Evolutionary conservation across 192 early-diverging fungal genomes (phyloP), one percentile per base, ranked within the genome.

Genomic region (Podila verticillata): DNA sequence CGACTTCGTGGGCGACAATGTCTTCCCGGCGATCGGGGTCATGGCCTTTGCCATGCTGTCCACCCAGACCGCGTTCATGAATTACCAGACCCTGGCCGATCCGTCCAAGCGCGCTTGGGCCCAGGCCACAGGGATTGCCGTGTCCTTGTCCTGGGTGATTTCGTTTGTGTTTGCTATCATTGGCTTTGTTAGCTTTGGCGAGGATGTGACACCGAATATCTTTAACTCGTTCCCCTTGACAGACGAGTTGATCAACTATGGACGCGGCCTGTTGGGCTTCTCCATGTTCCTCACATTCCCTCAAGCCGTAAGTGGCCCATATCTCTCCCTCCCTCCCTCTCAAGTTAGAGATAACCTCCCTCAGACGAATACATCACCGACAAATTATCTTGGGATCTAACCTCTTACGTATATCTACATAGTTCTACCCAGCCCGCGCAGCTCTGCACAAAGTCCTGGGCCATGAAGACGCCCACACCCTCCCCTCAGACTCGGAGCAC

Each of bases 21-120:
- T 90, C 29, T 66, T 92, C 59, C 86, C 89, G 0, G 88, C 90
- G 0, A 71, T 91, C 24, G 91, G 90, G 54, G 87, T 91, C 60
- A 90, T 91, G 75, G 86, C 90, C 0, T 92, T 92, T 65, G 89
- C 91, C 4, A 91, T 90, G 80, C 84, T 88, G 17, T 91, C 88
- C 35, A 72, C 89, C 26, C 91, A 92, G 63, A 78, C 75, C n/a
- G 85, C 84, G 17, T 91, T 87, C 64, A 83, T 85, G 65, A 90
- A 84, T 54, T 92, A 87, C 64, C 64, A 82, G 48, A 85, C 90
- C 0, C 72, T 89, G 65, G 57, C 71, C 10, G 59, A 84, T 34
- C 87, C 87, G 51, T 81, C 86, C 2, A 62, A 85, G 6, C 48
- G 26, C 3, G 78, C 72, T 17, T 92, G 91, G 91, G 59, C 62